A percentile compares a stretch with the other conserved stretches of the same genome.
Conservation (phyloP, 1,284 basidiomycete genomes). For the Dichomitus squalens region DNA sequence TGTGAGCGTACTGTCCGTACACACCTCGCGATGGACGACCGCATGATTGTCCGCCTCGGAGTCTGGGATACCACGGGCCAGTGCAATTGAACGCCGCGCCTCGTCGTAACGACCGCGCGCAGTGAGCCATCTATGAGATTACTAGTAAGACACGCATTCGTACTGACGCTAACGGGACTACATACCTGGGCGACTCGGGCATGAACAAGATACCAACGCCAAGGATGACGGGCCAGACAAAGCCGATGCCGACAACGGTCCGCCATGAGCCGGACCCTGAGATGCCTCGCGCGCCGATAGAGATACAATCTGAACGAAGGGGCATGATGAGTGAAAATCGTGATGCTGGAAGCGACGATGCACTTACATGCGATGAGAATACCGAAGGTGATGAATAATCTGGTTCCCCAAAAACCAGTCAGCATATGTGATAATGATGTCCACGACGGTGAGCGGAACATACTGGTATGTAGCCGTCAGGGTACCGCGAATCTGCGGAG, state of each 20-base stretch:
- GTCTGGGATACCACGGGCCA: slow-evolving; percentile 54
- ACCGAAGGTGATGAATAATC: slow-evolving; percentile 77
- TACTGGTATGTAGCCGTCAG: slow-evolving; percentile 47
- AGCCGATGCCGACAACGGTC: slow-evolving; percentile 68
- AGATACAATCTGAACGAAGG: slow-evolving; percentile 51
- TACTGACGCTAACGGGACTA: neutral
- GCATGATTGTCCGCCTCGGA: slow-evolving; percentile 44
- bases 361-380: slow-evolving; percentile 72
- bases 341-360: neutral
- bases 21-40: slow-evolving; percentile 49
- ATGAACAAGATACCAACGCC: slow-evolving; percentile 72
- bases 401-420: slow-evolving; percentile 38
- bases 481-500: slow-evolving; percentile 76
- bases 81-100: slow-evolving; percentile 54
- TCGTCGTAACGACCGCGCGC: slow-evolving; percentile 51
- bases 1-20: neutral
- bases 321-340: slow-evolving; percentile 19
- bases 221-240: slow-evolving; percentile 71
- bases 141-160: neutral
- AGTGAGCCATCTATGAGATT: slow-evolving; percentile 55
- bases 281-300: slow-evolving; percentile 56
- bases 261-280: slow-evolving; percentile 61
- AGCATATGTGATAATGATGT: neutral
- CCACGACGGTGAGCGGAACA: neutral
- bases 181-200: slow-evolving; percentile 70